Conservation (phyloP, 2,329 filamentous ascomycete genomes). For the Exophiala calicioides region DNA sequence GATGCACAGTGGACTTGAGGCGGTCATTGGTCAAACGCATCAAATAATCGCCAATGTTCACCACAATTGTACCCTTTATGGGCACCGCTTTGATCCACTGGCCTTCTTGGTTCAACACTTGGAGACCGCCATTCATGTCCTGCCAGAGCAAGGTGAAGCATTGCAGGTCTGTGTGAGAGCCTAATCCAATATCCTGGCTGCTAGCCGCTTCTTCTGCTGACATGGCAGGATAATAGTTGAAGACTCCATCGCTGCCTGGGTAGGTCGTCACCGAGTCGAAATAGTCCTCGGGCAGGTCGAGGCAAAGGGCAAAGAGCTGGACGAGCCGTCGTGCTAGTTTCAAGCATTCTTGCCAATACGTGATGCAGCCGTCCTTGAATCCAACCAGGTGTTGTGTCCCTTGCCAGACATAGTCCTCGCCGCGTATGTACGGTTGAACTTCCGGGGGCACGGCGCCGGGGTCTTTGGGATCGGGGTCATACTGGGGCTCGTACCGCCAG, state of each 20-base stretch:
- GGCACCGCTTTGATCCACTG: conserved; percentile 45
- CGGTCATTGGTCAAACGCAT: conserved; percentile 54
- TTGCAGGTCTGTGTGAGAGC: conserved; percentile 57
- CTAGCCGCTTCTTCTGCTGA: conserved; percentile 34
- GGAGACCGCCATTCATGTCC: conserved; percentile 53
- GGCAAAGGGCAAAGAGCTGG: conserved; percentile 55
- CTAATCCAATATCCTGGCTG: conserved; percentile 43
- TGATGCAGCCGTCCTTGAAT: conserved; percentile 50
- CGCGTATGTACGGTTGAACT: conserved; percentile 45
- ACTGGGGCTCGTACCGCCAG: conserved; percentile 55
- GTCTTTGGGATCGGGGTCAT: conserved; percentile 51
- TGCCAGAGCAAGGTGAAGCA: conserved; percentile 58
- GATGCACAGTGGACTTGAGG: conserved; percentile 54
- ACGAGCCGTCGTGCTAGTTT: conserved; percentile 54
- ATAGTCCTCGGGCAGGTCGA: conserved; percentile 55
- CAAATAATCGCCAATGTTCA: conserved; percentile 54
- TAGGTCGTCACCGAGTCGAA: conserved; percentile 57
- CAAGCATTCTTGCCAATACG: conserved; percentile 53
- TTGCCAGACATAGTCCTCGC: conserved; percentile 57
- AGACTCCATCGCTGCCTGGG: conserved; percentile 50
- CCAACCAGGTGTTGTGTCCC: conserved; percentile 49
- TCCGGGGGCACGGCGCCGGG: conserved; percentile 47
- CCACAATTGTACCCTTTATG: conserved; percentile 45
- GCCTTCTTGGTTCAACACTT: conserved; percentile 47
- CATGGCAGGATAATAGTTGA: conserved; percentile 49